Conservation (phyloP, 805 yeast genomes). For the Candida jianshihensis region DNA sequence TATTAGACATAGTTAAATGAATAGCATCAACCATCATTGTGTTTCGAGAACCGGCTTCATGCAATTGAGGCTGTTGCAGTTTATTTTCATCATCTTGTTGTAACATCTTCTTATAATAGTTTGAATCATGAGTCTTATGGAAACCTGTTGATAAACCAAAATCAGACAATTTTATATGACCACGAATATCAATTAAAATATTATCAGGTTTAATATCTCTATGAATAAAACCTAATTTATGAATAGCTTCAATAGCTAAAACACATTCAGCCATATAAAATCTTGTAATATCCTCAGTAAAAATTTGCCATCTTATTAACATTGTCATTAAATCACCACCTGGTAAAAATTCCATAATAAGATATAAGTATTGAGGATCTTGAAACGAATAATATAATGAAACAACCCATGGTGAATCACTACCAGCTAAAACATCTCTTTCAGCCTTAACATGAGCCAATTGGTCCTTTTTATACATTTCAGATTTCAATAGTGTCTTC, state of each 20-base stretch:
- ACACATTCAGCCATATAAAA: conserved; percentile 97
- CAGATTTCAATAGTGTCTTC: conserved; percentile 80
- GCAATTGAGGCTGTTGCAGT: conserved; percentile 29
- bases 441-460: conserved; percentile 94
- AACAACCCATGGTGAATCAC: conserved; percentile 94
- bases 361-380: conserved; percentile 79
- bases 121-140: conserved; percentile 86
- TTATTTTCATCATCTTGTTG: conserved; percentile 56
- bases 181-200: conserved; percentile 75
- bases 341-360: conserved; percentile 99
- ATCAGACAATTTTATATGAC: conserved; percentile 90
- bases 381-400: conserved; percentile 92
- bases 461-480: conserved; percentile 84
- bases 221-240: conserved; percentile 92
- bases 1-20: conserved; percentile 89
- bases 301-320: conserved; percentile 85
- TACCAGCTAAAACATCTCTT: conserved; percentile 91
- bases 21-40: conserved; percentile 91
- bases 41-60: conserved; percentile 44
- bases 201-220: conserved; percentile 98
- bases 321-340: conserved; percentile 98
- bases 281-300: conserved; percentile 92
- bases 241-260: conserved; percentile 88
- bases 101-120: conserved; percentile 70
- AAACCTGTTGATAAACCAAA: conserved; percentile 97